Evolutionary conservation across 2,329 filamentous ascomycete species (phyloP).

Genomic region (Nothophaeocryptopus gaeumannii): DNA sequence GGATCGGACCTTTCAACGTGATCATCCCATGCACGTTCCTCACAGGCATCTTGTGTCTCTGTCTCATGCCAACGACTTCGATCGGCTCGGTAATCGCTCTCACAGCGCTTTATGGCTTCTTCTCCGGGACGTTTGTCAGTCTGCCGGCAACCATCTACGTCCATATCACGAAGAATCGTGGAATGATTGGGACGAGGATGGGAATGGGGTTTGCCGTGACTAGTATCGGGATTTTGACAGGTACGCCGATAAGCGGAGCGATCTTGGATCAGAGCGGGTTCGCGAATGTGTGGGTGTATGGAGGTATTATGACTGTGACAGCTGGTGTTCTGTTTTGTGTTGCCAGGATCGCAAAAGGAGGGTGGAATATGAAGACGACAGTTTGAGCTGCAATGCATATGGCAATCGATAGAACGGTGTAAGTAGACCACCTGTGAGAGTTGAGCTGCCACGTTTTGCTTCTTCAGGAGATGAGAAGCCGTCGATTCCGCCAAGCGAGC

Average conservation of each 20-base stretch:
- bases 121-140: constrained; percentile 47
- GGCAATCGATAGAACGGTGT: too few relatives aligned
- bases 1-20: constrained; percentile 48
- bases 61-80: constrained; percentile 38
- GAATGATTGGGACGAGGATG: constrained; percentile 51
- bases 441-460: too few relatives aligned
- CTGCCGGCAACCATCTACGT: constrained; percentile 48
- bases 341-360: constrained; percentile 30
- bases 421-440: too few relatives aligned
- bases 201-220: constrained; percentile 55
- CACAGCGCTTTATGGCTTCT: constrained; percentile 49
- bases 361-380: constrained; percentile 22
- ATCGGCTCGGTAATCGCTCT: constrained; percentile 42
- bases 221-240: constrained; percentile 50
- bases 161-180: constrained; percentile 40
- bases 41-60: constrained; percentile 41
- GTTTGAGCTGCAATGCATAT: neutral
- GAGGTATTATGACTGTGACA: constrained; percentile 35
- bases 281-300: constrained; percentile 44
- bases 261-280: constrained; percentile 49
- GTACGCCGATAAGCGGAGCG: constrained; percentile 57
- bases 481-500: too few relatives aligned
- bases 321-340: constrained; percentile 26
- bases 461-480: too few relatives aligned
- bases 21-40: constrained; percentile 44